Conservation (phyloP, 1,139 yeast genomes). For the Fermentozyma sake region DNA sequence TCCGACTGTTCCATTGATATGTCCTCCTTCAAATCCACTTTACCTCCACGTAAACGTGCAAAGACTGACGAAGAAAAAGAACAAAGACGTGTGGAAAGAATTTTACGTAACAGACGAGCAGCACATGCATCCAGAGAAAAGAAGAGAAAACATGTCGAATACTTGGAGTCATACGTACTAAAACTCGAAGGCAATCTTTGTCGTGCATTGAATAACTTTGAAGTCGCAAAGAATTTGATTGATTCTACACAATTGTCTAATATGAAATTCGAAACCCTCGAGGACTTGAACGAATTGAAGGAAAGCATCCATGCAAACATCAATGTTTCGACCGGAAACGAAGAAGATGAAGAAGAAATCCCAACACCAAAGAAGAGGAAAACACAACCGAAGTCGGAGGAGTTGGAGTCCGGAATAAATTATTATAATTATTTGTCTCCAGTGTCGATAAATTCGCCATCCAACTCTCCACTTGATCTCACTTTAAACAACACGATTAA, state of each 20-base stretch:
- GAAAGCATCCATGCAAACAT: slow-evolving; percentile 30
- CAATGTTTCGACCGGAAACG: slow-evolving; percentile 12
- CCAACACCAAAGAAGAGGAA: slow-evolving; percentile 4
- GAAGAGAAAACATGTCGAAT: slow-evolving; percentile 89
- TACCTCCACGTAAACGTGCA: slow-evolving; percentile 95
- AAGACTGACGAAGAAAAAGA: slow-evolving; percentile 96
- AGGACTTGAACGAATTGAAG: slow-evolving; percentile 29
- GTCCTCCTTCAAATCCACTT: slow-evolving; percentile 36
- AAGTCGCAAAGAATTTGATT: slow-evolving; percentile 12
- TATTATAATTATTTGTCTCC: slow-evolving; percentile 42
- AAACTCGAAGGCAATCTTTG: slow-evolving; percentile 41
- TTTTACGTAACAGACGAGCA: slow-evolving; percentile 89
- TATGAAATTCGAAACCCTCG: slow-evolving; percentile 14
- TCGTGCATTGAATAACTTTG: slow-evolving; percentile 21
- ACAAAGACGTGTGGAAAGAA: slow-evolving; percentile 89
- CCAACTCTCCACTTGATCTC: slow-evolving; percentile 39
- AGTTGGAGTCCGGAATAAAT: slow-evolving; percentile 5
- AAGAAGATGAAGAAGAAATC: slow-evolving; percentile 11
- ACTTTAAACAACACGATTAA: slow-evolving; percentile 28
- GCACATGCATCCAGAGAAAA: slow-evolving; percentile 97
- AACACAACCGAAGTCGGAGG: slow-evolving; percentile 2
- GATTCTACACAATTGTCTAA: slow-evolving; percentile 11
- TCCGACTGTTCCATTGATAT: slow-evolving; percentile 11
- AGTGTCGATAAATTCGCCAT: slow-evolving; percentile 40
- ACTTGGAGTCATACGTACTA: slow-evolving; percentile 63